Percentiles rank a stretch among this genome's conserved stretches.
Conservation (phyloP, 2,329 filamentous ascomycete genomes). For the Stemphylium beticola region DNA sequence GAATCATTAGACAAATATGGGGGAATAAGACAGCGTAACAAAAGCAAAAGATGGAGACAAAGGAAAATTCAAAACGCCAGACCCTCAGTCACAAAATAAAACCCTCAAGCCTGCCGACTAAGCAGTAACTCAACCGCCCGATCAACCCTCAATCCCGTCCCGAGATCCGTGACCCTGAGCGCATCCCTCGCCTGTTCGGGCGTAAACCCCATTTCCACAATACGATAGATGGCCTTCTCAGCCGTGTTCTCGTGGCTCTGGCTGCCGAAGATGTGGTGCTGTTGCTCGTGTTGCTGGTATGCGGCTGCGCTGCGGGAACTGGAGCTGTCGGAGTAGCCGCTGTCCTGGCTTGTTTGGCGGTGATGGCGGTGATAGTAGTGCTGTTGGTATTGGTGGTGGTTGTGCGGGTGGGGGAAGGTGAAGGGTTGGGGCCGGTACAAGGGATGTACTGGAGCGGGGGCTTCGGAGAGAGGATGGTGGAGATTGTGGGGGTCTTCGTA, state of each 20-base stretch:
- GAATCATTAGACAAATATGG: too few relatives aligned
- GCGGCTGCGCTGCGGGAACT: constrained; percentile 17
- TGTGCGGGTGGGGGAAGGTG: constrained; percentile 4
- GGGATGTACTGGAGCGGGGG: constrained; percentile 23
- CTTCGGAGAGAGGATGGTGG: constrained; percentile 16
- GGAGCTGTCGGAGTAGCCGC: constrained; percentile 4
- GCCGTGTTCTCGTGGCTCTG: constrained; percentile 58
- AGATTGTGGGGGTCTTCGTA: constrained; percentile 28
- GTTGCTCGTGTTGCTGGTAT: constrained; percentile 41
- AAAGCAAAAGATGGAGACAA: too few relatives aligned
- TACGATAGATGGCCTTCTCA: constrained; percentile 62
- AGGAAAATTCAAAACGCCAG: too few relatives aligned
- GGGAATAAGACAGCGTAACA: too few relatives aligned
- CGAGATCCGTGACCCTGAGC: constrained; percentile 64
- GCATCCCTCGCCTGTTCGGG: constrained; percentile 63
- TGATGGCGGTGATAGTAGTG: not conserved
- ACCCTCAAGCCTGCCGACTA: constrained; percentile 6
- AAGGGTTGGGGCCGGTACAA: constrained; percentile 21
- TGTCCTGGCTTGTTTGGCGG: constrained; percentile 1
- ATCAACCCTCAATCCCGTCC: constrained; percentile 64
- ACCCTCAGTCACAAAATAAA: not conserved
- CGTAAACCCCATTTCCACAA: constrained; percentile 67
- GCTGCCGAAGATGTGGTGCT: constrained; percentile 37
- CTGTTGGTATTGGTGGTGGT: not conserved
- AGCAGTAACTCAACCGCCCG: constrained; percentile 63